Base-by-base conservation (phyloP, 2,329 filamentous ascomycete genomes). In the Elsinoe necatrix region DNA sequence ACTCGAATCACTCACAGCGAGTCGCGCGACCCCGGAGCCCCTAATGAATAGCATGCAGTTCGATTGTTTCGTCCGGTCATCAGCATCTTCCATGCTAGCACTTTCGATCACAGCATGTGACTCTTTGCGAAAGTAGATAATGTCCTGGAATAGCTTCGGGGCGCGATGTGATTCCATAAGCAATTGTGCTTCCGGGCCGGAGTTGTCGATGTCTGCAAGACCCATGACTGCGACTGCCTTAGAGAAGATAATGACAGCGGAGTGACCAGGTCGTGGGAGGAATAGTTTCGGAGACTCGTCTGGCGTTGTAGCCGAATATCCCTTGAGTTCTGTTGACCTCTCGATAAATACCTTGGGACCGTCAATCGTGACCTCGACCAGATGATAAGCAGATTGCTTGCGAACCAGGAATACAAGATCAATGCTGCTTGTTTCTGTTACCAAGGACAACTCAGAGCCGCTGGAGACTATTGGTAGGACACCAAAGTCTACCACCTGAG, bases 181-280 rank as follows among this genome's bases (percentile, higher is more conserved):
- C 2, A 95, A 76, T 67, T 95, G 90, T 1, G 82, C 81, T 52
- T 90, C 86, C 6, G 89, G 87, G 1, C 84, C 85, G 42, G 88
- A 83, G 12, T 57, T 42, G 4, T 83, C 81, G 1, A 80, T 76
- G 51, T 79, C 78, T 2, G 80, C 78, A 48, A 95, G 79, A 0
- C 90, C 95, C 6, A 87, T 78, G 23, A 97, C 73, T 18, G 93
- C 80, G 23, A 93, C 78, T 3, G 89, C 87, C 61, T 85, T 82
- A 57, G 86, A 85, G 63, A 96, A 90, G 1, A 92, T 78, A 37
- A 93, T 71, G 67, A 91, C 95, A 5, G 89, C 90, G 21, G 91
- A 87, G 39, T 93, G 80, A 8, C 83, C 84, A 14, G 89, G 87
- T 52, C 81, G 81, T 4, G 93, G 90, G 14, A 97, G 76, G 60